Percentiles rank a stretch among this genome's conserved stretches.
Evolutionary conservation across 805 yeast genomes (phyloP).

Genomic region (Brettanomyces bruxellensis): DNA sequence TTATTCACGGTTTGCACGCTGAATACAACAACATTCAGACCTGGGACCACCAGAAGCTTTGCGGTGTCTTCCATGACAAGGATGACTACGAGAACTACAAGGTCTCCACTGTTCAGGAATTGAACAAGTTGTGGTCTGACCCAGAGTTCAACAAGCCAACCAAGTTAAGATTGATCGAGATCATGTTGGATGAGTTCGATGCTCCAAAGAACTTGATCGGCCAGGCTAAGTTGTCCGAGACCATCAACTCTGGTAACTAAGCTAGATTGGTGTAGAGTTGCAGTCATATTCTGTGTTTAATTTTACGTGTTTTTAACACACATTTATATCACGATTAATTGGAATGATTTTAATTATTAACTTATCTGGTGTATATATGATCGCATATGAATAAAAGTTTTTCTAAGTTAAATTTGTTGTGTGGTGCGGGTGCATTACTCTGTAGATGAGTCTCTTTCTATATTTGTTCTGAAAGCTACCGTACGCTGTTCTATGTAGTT

Average conservation of each 20-base stretch:
- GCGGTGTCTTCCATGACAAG: slow-evolving; percentile 52
- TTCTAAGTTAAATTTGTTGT: neutral
- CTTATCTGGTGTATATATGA: too few species aligned
- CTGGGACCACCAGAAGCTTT: slow-evolving; percentile 55
- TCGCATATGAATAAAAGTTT: too few species aligned
- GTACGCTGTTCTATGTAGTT: too few species aligned
- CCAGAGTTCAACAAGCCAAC: slow-evolving; percentile 42
- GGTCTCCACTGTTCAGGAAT: slow-evolving; percentile 49
- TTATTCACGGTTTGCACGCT: slow-evolving; percentile 62
- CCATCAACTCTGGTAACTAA: slow-evolving; percentile 17
- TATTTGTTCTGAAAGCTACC: too few species aligned
- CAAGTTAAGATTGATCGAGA: slow-evolving; percentile 57
- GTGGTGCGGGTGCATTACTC: neutral
- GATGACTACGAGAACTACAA: slow-evolving; percentile 43
- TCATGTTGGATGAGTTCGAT: slow-evolving; percentile 61
- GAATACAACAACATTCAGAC: slow-evolving; percentile 58
- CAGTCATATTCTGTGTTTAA: neutral
- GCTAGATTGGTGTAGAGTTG: neutral
- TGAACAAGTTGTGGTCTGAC: slow-evolving; percentile 40
- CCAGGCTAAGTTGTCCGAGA: slow-evolving; percentile 50
- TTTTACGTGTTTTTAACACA: neutral
- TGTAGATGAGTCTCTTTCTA: too few species aligned
- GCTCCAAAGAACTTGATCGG: slow-evolving; percentile 58
- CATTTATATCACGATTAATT: neutral
- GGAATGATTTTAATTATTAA: neutral